Base-by-base conservation (phyloP, 1,139 yeast genomes). In the Lodderomyces elongisporus region DNA sequence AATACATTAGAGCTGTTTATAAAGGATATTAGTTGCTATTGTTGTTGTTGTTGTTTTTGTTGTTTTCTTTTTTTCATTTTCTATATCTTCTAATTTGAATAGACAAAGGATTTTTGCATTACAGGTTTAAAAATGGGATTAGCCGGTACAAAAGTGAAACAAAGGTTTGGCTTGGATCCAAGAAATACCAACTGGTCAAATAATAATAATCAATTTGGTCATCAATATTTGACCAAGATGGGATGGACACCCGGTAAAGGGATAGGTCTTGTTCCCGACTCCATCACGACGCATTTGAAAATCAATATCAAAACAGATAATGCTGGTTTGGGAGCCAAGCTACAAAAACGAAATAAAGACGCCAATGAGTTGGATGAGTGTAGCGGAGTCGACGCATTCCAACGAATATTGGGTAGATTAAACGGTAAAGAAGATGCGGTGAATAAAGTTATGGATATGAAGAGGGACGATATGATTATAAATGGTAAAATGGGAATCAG, bases 241-340 rank as follows among this genome's bases (percentile, higher is more conserved):
- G 98, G 98, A 9, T 91, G 98, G 98, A 70, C 66, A 35, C 94
- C 95, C 2, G 98, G 98, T 9, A 62, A 69, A 43, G 97, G 98
- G 3, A 69, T 91, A 16, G 98, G 98, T 3, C 54, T 76, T 43
- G 79, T 70, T 18, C 71, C 71, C 39, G 81, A 68, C 58, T 78
- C 79, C 27, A 66, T 66, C 41, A 85, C 88, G 1, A 66, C 88
- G 4, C 96, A 91, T 51, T 84, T 91, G 33, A 88, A 84, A 51
- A 93, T 91, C 8, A 58, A 75, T 4, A 61, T 87, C 17, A 89
- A 88, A 54, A 85, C 81, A 32, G 96, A 89, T 48, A 85, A 74
- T 38, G 60, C 77, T 4, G 98, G 97, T 0, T 67, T 89, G 17
- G 98, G 97, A 10, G 85, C 93, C n/a, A 80, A 76, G 44, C 61